Base-by-base conservation (phyloP, 257 asterid genomes). In the Apocynum venetum region DNA sequence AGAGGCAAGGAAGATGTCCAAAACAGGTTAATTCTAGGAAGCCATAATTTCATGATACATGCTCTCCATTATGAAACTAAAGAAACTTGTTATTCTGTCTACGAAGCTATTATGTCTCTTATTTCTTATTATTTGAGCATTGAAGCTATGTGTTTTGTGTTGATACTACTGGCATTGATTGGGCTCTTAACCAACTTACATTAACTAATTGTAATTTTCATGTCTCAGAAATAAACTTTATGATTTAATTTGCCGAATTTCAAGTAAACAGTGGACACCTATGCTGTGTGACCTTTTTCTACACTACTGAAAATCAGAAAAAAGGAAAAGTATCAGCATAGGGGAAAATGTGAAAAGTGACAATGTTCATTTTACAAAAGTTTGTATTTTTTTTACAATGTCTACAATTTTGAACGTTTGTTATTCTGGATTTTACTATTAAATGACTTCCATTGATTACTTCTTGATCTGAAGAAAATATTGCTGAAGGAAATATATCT, bases 1-100 rank as follows among this genome's bases (percentile, higher is more conserved):
- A 90, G 97, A 85, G 98, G 98, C 87, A 93, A 93, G 86, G 97
- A 93, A 77, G 98, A 93, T 81, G 92, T 90, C 68, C 93, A 93
- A 80, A 85, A 97, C 78, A 90, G 98, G 98, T 92, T 81, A 81
- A 49, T 57, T 56, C 43, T 72, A 14, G 4, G 56, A 65, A 15
- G 15, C 78, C 48, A 63, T 47, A 68, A 68, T 57, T 68, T 35
- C 36, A 52, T 43, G 31, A 7, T 4, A 68, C 73, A 17, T 43
- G 53, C 38, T 68, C 53, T 19, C 2, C 13, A 6, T 46, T 38
- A 31, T 25, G 36, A 68, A 20, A 43, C 15, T 43, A 4, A 63
- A 43, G 73, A 68, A 68, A 14, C 15, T 43, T 3, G 4, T 1
- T 68, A 19, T 43, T 43, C 38, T 68, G 13, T 44, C 36, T 43